Percentiles rank a stretch among this genome's conserved stretches.
phyloP scores from a whole-genome alignment of 805 yeast genomes.

The Lipomyces sp. region DNA sequence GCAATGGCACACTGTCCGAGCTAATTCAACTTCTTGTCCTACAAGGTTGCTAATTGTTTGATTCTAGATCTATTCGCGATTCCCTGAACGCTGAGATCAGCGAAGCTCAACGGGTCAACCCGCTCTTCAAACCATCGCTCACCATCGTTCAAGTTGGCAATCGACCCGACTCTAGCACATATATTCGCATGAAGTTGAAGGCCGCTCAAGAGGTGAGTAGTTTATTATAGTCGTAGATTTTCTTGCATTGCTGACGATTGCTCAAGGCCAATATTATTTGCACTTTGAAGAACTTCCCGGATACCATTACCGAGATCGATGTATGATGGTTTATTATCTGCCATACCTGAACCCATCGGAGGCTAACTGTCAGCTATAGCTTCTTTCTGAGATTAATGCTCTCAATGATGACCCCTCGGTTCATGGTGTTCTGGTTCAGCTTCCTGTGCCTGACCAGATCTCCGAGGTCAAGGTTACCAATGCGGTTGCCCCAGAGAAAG shows the following conservation, averaged over 20 bases:
- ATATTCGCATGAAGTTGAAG: constrained; percentile 87
- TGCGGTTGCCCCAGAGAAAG: constrained; percentile 80
- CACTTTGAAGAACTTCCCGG: constrained; percentile 66
- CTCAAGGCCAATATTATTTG: constrained; percentile 68
- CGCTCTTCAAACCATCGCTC: constrained; percentile 72
- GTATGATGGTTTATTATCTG: constrained; percentile 42
- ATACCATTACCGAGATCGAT: constrained; percentile 62
- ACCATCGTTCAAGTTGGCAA: constrained; percentile 88
- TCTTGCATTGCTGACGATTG: background rate
- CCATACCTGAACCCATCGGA: background rate
- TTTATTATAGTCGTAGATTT: background rate
- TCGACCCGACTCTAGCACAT: constrained; percentile 88
- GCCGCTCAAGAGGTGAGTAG: constrained; percentile 70
- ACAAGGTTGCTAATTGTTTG: background rate
- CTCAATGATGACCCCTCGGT: constrained; percentile 76
- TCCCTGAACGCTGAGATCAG: constrained; percentile 58
- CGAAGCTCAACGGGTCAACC: constrained; percentile 49
- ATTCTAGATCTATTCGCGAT: constrained; percentile 50
- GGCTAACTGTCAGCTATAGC: constrained; percentile 27
- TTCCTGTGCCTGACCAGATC: constrained; percentile 82
- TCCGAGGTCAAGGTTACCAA: constrained; percentile 81
- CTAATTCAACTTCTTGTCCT: background rate
- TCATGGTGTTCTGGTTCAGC: constrained; percentile 86
- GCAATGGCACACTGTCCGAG: background rate
- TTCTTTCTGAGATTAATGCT: constrained; percentile 59